Percentiles rank a stretch among this genome's conserved stretches.
Evolutionary conservation across 441 rosid genomes (phyloP).

Genomic region (Adansonia madagascariensis): DNA sequence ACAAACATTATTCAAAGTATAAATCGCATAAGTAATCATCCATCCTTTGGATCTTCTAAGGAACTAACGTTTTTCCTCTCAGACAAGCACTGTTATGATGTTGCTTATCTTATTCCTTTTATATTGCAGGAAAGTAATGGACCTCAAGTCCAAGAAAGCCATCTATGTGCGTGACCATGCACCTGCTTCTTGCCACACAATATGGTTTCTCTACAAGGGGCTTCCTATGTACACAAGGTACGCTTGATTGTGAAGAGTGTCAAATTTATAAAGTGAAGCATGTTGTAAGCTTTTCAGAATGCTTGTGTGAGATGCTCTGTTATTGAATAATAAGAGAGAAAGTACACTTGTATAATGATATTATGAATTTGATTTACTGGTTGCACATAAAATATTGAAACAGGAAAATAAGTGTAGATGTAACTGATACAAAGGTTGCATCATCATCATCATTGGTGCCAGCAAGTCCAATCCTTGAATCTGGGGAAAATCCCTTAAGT

Average conservation of each 20-base stretch:
- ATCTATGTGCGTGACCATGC: constrained; percentile 55
- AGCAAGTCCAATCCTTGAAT: constrained; percentile 43
- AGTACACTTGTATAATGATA: neutral
- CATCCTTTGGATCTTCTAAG: constrained; percentile 6
- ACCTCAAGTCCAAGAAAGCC: constrained; percentile 85
- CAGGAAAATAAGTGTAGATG: constrained; percentile 59
- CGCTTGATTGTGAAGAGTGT: constrained; percentile 25
- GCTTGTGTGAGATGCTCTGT: neutral
- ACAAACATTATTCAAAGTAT: constrained; percentile 67
- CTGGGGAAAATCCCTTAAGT: constrained; percentile 39
- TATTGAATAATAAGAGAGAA: constrained; percentile 10
- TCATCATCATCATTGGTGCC: constrained; percentile 39
- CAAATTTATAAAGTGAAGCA: neutral
- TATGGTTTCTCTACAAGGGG: constrained; percentile 82
- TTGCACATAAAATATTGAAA: constrained; percentile 34
- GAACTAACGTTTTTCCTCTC: constrained; percentile 4
- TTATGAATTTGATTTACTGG: constrained; percentile 12
- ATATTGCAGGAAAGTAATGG: constrained; percentile 64
- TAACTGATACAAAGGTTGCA: constrained; percentile 36
- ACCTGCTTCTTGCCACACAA: constrained; percentile 67
- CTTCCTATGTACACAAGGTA: constrained; percentile 69
- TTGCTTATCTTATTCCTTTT: constrained; percentile 32
- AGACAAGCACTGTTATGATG: constrained; percentile 15
- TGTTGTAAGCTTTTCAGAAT: constrained; percentile 1
- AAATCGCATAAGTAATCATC: constrained; percentile 21